Evolutionary conservation across 179 eudicot genomes (phyloP).

Genomic region (Drosera spatulata): DNA sequence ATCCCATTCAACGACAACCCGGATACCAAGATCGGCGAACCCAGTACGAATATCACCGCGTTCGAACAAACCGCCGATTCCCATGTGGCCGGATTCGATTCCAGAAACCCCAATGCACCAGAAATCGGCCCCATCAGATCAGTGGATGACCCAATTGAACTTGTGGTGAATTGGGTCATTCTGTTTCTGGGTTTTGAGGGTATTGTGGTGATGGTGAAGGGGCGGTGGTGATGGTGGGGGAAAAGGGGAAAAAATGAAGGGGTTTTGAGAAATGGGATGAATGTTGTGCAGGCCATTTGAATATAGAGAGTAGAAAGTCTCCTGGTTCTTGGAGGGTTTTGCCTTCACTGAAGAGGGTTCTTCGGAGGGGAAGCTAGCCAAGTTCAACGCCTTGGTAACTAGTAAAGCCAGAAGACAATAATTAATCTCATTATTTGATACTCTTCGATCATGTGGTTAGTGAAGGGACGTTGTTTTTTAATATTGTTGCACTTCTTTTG

Average conservation of each 20-base stretch:
- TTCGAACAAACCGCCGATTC: conserved; percentile 62
- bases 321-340: not conserved
- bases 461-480: no score
- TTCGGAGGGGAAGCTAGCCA: no score
- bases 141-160: conserved; percentile 17
- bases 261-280: not conserved
- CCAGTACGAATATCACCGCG: conserved; percentile 51
- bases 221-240: not conserved
- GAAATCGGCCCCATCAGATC: conserved; percentile 24
- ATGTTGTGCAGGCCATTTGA: not conserved
- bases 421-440: no score
- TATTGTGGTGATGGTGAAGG: conserved; percentile 2
- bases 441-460: no score
- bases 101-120: conserved; percentile 25
- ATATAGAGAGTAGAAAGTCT: not conserved
- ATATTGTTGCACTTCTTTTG: no score
- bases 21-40: conserved; percentile 65
- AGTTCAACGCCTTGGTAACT: no score
- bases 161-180: conserved; percentile 21
- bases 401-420: no score
- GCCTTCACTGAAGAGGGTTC: not conserved
- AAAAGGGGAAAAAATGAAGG: not conserved
- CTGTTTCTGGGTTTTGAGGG: conserved; percentile 4
- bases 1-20: conserved; percentile 74
- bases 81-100: conserved; percentile 68